Conservation (phyloP, 2,329 filamentous ascomycete species). For the Phaeosphaeriaceae sp. region DNA sequence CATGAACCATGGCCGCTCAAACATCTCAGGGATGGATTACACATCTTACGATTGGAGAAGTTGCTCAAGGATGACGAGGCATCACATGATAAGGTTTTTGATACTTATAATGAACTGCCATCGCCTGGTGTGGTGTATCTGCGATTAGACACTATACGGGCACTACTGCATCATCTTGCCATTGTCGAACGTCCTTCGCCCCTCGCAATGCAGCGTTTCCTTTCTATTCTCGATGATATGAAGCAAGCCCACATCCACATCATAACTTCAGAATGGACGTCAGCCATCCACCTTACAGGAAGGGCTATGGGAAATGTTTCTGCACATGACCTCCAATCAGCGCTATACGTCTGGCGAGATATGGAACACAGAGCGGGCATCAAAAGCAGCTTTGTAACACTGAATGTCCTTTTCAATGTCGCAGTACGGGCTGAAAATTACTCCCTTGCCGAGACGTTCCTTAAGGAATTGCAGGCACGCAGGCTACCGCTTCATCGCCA, state of each 20-base stretch:
- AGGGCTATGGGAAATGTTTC: constrained; percentile 69
- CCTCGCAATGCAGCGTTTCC: constrained; percentile 78
- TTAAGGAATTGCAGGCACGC: constrained; percentile 78
- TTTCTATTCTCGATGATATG: constrained; percentile 83
- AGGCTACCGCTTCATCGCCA: constrained; percentile 75
- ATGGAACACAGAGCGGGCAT: constrained; percentile 80
- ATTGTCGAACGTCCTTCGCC: constrained; percentile 60
- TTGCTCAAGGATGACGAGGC: constrained; percentile 53
- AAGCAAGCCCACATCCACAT: constrained; percentile 74
- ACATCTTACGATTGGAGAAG: constrained; percentile 44
- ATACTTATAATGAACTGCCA: constrained; percentile 60
- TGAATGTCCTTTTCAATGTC: constrained; percentile 90
- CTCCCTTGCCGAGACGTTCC: constrained; percentile 80
- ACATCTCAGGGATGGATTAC: constrained; percentile 40
- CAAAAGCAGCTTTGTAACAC: constrained; percentile 76
- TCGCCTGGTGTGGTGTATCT: constrained; percentile 61
- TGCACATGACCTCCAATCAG: constrained; percentile 67
- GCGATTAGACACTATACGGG: constrained; percentile 60
- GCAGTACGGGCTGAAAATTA: constrained; percentile 87
- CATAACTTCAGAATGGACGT: constrained; percentile 76
- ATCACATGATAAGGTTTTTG: constrained; percentile 57
- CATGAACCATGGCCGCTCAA: constrained; percentile 44
- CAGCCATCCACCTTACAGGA: constrained; percentile 78
- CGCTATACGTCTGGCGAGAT: constrained; percentile 81
- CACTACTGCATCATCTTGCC: constrained; percentile 72